Evolutionary conservation across 1,284 basidiomycete species (phyloP).

Genomic region (Sutorius eximius): DNA sequence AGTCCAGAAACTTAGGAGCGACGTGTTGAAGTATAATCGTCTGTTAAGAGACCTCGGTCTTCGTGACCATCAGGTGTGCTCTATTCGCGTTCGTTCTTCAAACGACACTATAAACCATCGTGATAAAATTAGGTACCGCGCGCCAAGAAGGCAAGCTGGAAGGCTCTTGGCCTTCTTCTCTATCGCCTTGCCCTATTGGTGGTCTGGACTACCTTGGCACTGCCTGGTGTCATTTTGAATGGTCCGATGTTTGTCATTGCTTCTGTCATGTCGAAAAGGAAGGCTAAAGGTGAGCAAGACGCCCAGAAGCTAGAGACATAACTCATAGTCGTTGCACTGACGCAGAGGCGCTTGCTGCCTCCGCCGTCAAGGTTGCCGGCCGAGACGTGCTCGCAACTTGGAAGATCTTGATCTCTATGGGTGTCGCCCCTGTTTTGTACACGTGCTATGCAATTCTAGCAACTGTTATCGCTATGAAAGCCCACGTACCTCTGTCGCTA

Average conservation of each 20-base stretch:
- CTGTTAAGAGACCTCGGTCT: slow-evolving; percentile 91
- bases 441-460: slow-evolving; percentile 81
- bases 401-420: slow-evolving; percentile 97
- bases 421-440: slow-evolving; percentile 88
- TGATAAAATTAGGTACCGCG: slow-evolving; percentile 60
- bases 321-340: slow-evolving; percentile 5
- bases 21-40: slow-evolving; percentile 95
- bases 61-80: slow-evolving; percentile 89
- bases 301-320: not conserved
- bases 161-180: slow-evolving; percentile 80
- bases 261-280: slow-evolving; percentile 83
- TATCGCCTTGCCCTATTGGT: slow-evolving; percentile 84
- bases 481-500: slow-evolving; percentile 63
- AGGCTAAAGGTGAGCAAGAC: slow-evolving; percentile 76
- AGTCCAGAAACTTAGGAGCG: slow-evolving; percentile 77
- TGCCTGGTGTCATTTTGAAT: slow-evolving; percentile 95
- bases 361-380: slow-evolving; percentile 93
- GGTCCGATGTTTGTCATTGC: slow-evolving; percentile 95
- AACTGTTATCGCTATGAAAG: slow-evolving; percentile 73
- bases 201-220: slow-evolving; percentile 84
- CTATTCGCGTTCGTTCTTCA: not conserved
- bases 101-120: not conserved
- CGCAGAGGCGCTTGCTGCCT: slow-evolving; percentile 93
- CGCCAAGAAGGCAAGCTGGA: slow-evolving; percentile 85
- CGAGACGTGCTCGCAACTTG: slow-evolving; percentile 96